Conservation (phyloP, 495 filamentous ascomycete genomes). For the Bacidia rubella region DNA sequence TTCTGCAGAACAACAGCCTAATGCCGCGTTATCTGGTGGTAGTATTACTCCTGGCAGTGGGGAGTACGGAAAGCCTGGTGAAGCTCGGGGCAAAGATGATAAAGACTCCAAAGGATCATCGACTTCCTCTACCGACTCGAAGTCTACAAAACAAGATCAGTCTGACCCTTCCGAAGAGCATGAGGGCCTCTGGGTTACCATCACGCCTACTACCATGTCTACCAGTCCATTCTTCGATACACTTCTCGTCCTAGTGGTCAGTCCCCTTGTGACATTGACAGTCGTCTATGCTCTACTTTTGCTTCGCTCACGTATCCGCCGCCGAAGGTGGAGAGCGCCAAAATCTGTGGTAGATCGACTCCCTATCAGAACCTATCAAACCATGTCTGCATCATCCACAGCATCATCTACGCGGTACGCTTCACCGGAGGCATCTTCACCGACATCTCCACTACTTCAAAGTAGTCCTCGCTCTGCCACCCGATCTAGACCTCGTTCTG, state of each 20-base stretch:
- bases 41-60: conserved; percentile 69
- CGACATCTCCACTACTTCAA: conserved; percentile 61
- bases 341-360: conserved; percentile 90
- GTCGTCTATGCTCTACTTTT: conserved; percentile 86
- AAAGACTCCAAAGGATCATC: background rate
- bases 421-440: conserved; percentile 46
- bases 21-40: conserved; percentile 40
- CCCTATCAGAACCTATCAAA: conserved; percentile 91
- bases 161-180: conserved; percentile 30
- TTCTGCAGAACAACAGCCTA: conserved; percentile 14
- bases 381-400: conserved; percentile 50
- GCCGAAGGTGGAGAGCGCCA: conserved; percentile 86
- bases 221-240: conserved; percentile 96
- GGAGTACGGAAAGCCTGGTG: conserved; percentile 42
- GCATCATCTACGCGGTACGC: conserved; percentile 40
- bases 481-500: conserved; percentile 46
- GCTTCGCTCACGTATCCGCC: conserved; percentile 74
- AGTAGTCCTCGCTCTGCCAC: conserved; percentile 24
- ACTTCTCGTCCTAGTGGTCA: conserved; percentile 80
- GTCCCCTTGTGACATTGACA: conserved; percentile 79
- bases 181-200: conserved; percentile 87
- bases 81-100: conserved; percentile 1
- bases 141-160: background rate
- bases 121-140: background rate
- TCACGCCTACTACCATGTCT: conserved; percentile 80